Conservation (phyloP, 2,329 filamentous ascomycete genomes). For the Ascosphaera apis region DNA sequence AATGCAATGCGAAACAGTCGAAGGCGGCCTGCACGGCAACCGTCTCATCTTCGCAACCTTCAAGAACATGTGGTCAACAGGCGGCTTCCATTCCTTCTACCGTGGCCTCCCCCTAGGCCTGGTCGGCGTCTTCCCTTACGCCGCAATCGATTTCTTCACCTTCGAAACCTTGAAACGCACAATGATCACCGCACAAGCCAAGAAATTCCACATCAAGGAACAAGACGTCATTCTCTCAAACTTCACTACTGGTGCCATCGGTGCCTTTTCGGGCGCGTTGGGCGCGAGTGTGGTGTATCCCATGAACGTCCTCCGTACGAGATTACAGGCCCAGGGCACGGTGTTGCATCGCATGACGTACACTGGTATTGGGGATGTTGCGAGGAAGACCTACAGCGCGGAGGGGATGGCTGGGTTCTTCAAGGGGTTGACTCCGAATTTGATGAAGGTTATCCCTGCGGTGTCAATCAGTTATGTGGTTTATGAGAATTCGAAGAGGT, state of each 20-base stretch:
- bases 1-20: slow-evolving; percentile 85
- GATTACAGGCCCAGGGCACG: slow-evolving; percentile 84
- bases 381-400: slow-evolving; percentile 53
- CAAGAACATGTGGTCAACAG: slow-evolving; percentile 60
- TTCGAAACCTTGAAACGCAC: slow-evolving; percentile 77
- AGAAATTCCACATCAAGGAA: slow-evolving; percentile 46
- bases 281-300: slow-evolving; percentile 91
- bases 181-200: slow-evolving; percentile 48
- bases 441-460: slow-evolving; percentile 87
- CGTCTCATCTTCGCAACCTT: slow-evolving; percentile 62
- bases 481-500: slow-evolving; percentile 69
- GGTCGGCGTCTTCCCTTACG: slow-evolving; percentile 92
- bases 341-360: slow-evolving; percentile 79
- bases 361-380: slow-evolving; percentile 74
- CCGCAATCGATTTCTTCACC: slow-evolving; percentile 84
- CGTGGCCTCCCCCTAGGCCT: slow-evolving; percentile 85
- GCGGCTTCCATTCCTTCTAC: slow-evolving; percentile 58
- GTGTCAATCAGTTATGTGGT: slow-evolving; percentile 89
- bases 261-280: slow-evolving; percentile 73
- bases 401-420: slow-evolving; percentile 77
- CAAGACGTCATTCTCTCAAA: slow-evolving; percentile 64
- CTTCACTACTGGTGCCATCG: slow-evolving; percentile 67
- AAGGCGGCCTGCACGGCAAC: slow-evolving; percentile 63
- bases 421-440: slow-evolving; percentile 82
- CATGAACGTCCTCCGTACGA: slow-evolving; percentile 74